Evolutionary conservation across 1,284 basidiomycete species (phyloP).

Genomic region (Meripilus lineatus): DNA sequence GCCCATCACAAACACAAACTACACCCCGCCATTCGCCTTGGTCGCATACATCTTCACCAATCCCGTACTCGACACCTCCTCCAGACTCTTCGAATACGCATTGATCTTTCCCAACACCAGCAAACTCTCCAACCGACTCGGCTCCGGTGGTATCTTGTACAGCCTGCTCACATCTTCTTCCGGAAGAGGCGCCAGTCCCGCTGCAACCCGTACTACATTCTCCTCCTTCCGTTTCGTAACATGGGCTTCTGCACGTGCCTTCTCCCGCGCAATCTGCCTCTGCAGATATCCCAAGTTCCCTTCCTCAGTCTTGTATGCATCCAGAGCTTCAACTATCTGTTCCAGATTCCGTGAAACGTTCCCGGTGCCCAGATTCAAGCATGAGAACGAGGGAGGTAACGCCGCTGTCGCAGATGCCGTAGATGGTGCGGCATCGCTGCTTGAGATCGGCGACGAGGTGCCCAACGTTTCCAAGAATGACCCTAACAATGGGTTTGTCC

Average conservation of each 20-base stretch:
- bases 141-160: conserved; percentile 89
- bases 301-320: conserved; percentile 85
- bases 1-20: conserved; percentile 7
- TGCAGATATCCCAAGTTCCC: conserved; percentile 91
- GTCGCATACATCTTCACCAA: conserved; percentile 77
- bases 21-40: conserved; percentile 32
- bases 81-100: conserved; percentile 75
- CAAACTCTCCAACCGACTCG: conserved; percentile 87
- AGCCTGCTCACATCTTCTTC: conserved; percentile 80
- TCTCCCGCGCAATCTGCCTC: conserved; percentile 90
- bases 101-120: conserved; percentile 85
- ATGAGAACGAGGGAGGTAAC: conserved; percentile 51
- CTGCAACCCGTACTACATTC: conserved; percentile 76
- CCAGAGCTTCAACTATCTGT: conserved; percentile 81
- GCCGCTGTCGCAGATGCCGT: conserved; percentile 31
- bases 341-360: conserved; percentile 68
- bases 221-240: conserved; percentile 87
- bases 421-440: conserved; percentile 22
- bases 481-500: conserved; percentile 81
- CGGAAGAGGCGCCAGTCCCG: conserved; percentile 84
- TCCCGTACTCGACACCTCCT: conserved; percentile 62
- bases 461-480: conserved; percentile 80
- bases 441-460: conserved; percentile 26
- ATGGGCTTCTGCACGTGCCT: conserved; percentile 75
- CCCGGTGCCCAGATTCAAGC: conserved; percentile 57